Base-by-base conservation (phyloP, 1,284 basidiomycete species). In the Cryptococcus sp. region DNA sequence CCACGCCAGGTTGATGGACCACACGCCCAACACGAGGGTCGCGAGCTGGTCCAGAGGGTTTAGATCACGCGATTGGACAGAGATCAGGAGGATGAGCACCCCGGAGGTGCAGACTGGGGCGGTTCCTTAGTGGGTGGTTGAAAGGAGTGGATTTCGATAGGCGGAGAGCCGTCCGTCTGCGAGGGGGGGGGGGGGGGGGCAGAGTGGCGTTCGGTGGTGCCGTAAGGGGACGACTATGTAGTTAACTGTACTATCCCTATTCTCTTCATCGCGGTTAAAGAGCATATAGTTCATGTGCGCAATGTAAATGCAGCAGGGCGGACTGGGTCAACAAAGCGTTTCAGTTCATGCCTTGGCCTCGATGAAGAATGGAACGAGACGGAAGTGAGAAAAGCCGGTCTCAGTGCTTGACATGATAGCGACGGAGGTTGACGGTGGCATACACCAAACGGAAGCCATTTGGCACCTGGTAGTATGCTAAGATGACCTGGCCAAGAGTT, bases 1-100 rank as follows among this genome's bases (percentile, higher is more conserved):
- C 53, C 66, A 67, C 42, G 60, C 64, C 28, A 67, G 66, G 47
- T 51, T 69, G 12, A 52, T 66, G 9, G 63, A 68, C 15, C 57
- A 60, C 38, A 35, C 24, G 18, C 21, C 52, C 11, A 48, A 42
- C 12, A 49, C 51, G 9, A 50, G 52, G 57, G 21, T 56, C 51
- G 56, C 49, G 39, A 48, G 53, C 46, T 55, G 48, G 50, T 60
- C 53, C 1, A 55, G 53, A 51, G 60, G 56, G 4, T 49, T 54
- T 16, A 43, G 51, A 15, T 23, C 44, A 24, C 20, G 49, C n/a
- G 55, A 52, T 37, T 57, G 55, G 55, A 56, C 54, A 37, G 55
- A 57, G 18, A 50, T 40, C 9, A 61, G 59, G 50, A 57, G 59
- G 38, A 57, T 61, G 55, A 55, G 52, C 20, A 61, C 59, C 13